These are phyloP conservation scores for Euphorbia celastroides DNA, from an alignment of 441 rosid species.

Conservation along the genomic window DNA sequence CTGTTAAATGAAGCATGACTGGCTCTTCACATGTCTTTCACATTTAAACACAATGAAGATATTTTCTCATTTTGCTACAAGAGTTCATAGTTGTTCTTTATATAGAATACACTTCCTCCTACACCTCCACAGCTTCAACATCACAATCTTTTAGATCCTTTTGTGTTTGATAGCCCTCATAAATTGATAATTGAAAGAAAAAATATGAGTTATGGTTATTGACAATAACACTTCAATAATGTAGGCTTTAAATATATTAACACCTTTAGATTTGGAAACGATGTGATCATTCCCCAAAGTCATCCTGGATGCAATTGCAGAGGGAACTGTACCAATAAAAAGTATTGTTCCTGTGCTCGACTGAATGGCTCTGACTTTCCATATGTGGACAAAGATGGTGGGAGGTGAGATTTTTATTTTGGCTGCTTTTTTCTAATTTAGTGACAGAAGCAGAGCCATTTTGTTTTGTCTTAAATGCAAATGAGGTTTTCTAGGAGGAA, in stretches of 20 bases:
- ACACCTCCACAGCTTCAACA: not conserved
- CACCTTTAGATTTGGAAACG: constrained; percentile 29
- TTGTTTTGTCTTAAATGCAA: not conserved
- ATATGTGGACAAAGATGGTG: constrained; percentile 40
- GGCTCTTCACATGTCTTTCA: not conserved
- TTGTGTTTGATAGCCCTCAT: not conserved
- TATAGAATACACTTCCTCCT: not conserved
- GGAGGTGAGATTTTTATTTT: constrained; percentile 37
- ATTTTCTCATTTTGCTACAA: not conserved
- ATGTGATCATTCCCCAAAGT: constrained; percentile 29
- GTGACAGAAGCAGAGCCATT: not conserved
- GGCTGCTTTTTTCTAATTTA: constrained; percentile 3
- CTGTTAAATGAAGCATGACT: not conserved
- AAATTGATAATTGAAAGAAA: constrained; percentile 1
- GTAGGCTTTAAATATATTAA: constrained; percentile 43
- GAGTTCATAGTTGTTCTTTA: not conserved
- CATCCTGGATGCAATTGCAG: constrained; percentile 43
- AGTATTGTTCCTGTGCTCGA: constrained; percentile 45
- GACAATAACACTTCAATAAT: constrained; percentile 18
- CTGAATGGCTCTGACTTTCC: constrained; percentile 54
- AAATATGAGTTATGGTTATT: too few relatives aligned
- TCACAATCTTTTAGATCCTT: too few relatives aligned
- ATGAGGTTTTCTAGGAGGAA: not conserved
- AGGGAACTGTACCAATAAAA: constrained; percentile 39
- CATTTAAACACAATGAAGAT: not conserved